phyloP scores from a whole-genome alignment of 2,329 filamentous ascomycete genomes.

The Keithomyces neogunnii region DNA sequence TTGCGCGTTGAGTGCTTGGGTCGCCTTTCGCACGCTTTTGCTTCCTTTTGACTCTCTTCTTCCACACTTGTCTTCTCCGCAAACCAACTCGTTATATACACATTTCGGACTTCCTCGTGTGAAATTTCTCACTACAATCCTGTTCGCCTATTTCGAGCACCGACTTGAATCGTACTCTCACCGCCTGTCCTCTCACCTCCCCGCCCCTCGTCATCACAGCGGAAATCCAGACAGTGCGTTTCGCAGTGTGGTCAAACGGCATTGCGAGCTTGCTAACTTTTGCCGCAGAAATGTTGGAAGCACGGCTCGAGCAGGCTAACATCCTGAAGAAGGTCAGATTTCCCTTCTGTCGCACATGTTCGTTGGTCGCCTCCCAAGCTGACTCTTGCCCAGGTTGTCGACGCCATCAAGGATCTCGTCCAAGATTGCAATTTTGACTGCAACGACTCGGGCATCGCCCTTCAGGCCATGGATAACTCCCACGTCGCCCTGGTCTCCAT shows the following conservation, averaged over 20 bases:
- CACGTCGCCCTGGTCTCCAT: slow-evolving; percentile 98
- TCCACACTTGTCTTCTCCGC: not conserved
- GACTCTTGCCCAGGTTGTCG: slow-evolving; percentile 62
- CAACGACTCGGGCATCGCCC: slow-evolving; percentile 97
- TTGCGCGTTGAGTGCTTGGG: slow-evolving; percentile 26
- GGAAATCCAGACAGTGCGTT: not conserved
- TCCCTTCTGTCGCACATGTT: slow-evolving; percentile 14
- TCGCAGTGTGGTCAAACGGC: not conserved
- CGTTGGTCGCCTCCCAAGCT: not conserved
- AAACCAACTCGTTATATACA: not conserved
- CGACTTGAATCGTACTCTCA: not conserved
- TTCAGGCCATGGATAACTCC: slow-evolving; percentile 99
- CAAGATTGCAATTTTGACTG: slow-evolving; percentile 99
- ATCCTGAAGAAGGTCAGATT: slow-evolving; percentile 79
- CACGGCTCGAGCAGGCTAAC: slow-evolving; percentile 87
- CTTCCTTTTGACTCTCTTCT: not conserved
- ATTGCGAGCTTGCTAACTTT: not conserved
- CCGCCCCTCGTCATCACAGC: not conserved
- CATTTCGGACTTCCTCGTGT: not conserved
- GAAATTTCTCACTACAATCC: not conserved
- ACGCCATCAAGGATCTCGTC: slow-evolving; percentile 97
- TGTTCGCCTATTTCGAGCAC: not conserved
- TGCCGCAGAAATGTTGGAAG: slow-evolving; percentile 70
- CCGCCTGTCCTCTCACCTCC: not conserved
- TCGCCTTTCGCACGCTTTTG: not conserved